These are phyloP conservation scores for Furcasterigmium furcatum DNA, from an alignment of 2,329 filamentous ascomycete species.

Conservation along the genomic window DNA sequence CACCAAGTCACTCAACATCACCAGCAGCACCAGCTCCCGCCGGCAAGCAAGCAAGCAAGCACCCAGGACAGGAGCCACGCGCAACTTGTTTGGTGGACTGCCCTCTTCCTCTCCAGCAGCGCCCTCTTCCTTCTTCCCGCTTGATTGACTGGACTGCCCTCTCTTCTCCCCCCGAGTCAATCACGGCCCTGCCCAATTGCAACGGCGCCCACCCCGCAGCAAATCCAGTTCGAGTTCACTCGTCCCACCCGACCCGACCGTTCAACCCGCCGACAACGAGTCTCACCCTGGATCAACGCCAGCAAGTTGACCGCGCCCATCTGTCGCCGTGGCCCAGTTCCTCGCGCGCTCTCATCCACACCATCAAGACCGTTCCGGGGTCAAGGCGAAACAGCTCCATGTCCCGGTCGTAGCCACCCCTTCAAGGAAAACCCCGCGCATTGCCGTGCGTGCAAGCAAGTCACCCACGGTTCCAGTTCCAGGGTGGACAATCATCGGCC, in stretches of 20 bases:
- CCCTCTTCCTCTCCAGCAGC: not conserved
- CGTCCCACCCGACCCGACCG: not conserved
- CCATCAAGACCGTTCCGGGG: constrained; percentile 1
- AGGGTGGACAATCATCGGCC: not conserved
- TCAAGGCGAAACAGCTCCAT: not conserved
- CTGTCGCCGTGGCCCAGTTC: not conserved
- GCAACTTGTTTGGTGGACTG: not conserved
- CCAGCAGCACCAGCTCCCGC: not conserved
- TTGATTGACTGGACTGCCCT: not conserved
- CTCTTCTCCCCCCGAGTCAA: not conserved
- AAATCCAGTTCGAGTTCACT: not conserved
- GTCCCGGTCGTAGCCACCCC: not conserved
- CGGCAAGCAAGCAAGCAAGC: not conserved
- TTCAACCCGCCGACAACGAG: not conserved
- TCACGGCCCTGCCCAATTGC: not conserved
- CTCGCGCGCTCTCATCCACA: constrained; percentile 1
- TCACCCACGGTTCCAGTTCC: not conserved
- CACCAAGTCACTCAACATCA: not conserved
- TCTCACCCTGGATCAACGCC: not conserved
- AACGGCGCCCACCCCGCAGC: not conserved
- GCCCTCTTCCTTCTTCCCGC: too few relatives aligned
- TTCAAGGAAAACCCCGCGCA: not conserved
- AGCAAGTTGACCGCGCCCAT: not conserved
- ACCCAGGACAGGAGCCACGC: not conserved
- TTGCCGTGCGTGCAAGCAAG: not conserved